A percentile compares a stretch with the other conserved stretches of the same genome.
Conservation (phyloP, 208 protist genomes). For the Crithidia expoeki region DNA sequence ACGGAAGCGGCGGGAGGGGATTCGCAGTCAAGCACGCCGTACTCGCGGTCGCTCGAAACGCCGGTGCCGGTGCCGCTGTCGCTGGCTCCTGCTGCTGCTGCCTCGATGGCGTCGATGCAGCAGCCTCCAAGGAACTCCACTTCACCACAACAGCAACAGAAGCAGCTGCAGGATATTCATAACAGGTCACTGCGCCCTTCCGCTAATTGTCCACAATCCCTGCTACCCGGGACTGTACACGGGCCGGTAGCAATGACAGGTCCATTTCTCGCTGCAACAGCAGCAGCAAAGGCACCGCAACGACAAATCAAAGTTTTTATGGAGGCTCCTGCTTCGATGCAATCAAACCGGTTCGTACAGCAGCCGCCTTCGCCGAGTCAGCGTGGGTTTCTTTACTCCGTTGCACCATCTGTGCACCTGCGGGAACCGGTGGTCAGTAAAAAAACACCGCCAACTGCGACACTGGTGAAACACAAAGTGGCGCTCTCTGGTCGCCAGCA, state of each 20-base stretch:
- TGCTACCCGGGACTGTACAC: neutral
- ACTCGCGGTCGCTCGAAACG: slow-evolving; percentile 7
- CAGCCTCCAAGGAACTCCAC: neutral
- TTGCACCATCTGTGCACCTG: slow-evolving; percentile 2
- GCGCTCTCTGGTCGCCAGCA: too few relatives aligned
- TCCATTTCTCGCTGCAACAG: too few relatives aligned
- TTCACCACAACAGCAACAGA: neutral
- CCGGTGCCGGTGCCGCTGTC: neutral
- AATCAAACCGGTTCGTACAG: neutral
- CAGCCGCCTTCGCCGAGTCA: neutral
- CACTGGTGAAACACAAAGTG: too few relatives aligned
- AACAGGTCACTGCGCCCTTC: too few relatives aligned
- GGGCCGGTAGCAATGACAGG: neutral
- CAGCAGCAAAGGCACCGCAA: neutral
- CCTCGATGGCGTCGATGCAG: neutral
- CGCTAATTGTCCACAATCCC: neutral
- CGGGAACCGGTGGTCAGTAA: neutral
- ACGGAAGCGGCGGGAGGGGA: neutral
- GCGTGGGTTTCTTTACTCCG: slow-evolving; percentile 11
- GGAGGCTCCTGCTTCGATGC: neutral
- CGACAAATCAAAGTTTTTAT: too few relatives aligned
- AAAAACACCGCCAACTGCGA: neutral
- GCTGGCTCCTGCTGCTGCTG: too few relatives aligned
- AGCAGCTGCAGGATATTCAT: too few relatives aligned
- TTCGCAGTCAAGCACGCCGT: neutral